Evolutionary conservation across 768 basidiomycete genomes (phyloP), one percentile per base, ranked within the genome.

Genomic region (Mycena maculata): DNA sequence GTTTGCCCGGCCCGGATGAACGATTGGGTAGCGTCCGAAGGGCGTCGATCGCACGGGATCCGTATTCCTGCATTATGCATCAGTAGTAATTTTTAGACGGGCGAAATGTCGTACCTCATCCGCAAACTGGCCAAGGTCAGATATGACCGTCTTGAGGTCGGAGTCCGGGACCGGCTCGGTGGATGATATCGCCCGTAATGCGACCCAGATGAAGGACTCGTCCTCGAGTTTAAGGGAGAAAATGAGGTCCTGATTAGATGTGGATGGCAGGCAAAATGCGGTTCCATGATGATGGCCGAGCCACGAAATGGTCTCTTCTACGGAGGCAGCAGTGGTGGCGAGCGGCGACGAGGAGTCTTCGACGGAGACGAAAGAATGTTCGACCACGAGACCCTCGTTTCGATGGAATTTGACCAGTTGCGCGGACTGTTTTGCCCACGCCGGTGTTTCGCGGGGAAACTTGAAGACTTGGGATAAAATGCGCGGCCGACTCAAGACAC

Each of bases 391-490:
- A 41, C 30, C 3, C 27, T 57, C 55, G 25, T 20, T 45, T 30
- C 62, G 53, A 23, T 50, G 30, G 38, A 65, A 58, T 20, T 41
- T 45, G 3, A 48, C 63, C 2, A 65, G 52, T 16, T 55, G 25
- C 33, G 62, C 62, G 2, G 52, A 25, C 45, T 63, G 39, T n/a
- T 55, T 56, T 10, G 63, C 63, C 63, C 63, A 65, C 8, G 39
- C 20, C 16, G 63, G 63, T 8, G 30, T 1, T 18, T 31, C 36
- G 47, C 41, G 48, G 27, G 63, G 63, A 33, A 65, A 65, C 20
- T 55, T n/a, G 45, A 65, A 65, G 23, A 65, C 30, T 2, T 50
- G 25, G 7, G 27, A 2, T 18, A 57, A 6, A 8, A 2, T 11
- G 2, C 28, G 56, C 3, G 41, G 28, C 20, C 30, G 10, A 16